A percentile compares a stretch with the other conserved stretches of the same genome.
These are phyloP conservation scores for Desmodesmus armatus DNA, from an alignment of 139 green algal genomes.

Conservation along the genomic window DNA sequence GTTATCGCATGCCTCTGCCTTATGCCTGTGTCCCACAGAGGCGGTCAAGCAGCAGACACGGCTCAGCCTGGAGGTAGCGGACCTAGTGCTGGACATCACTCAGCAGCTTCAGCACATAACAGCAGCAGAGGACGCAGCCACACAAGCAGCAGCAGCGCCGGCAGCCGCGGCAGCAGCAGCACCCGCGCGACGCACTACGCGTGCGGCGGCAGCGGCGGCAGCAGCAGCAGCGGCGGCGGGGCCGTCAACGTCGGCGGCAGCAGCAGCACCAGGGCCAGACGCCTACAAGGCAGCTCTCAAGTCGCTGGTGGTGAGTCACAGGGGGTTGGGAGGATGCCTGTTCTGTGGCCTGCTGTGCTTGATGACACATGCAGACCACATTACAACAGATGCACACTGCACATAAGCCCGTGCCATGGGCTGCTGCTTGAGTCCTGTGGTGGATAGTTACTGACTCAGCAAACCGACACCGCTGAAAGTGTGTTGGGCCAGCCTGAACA, in stretches of 20 bases:
- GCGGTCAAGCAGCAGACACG: constrained; percentile 4
- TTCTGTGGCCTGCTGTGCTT: neutral
- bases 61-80: constrained; percentile 53
- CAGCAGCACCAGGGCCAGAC: neutral
- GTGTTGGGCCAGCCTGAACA: too few species aligned
- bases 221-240: neutral
- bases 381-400: too few species aligned
- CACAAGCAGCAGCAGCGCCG: neutral
- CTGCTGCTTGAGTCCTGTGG: too few species aligned
- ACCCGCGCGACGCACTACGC: neutral
- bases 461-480: too few species aligned
- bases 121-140: constrained; percentile 14
- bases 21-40: too few species aligned
- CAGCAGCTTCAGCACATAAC: neutral
- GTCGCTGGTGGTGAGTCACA: constrained; percentile 13
- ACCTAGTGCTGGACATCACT: constrained; percentile 47
- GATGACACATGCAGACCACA: too few species aligned
- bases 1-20: too few species aligned
- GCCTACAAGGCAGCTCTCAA: constrained; percentile 28
- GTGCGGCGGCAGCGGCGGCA: neutral
- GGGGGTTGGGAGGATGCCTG: too few species aligned
- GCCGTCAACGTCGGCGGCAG: too few species aligned
- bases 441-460: too few species aligned
- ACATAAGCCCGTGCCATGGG: too few species aligned
- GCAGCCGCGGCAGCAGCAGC: constrained; percentile 16